Evolutionary conservation across 805 yeast genomes (phyloP), one percentile per base, ranked within the genome.

Genomic region (Ogataea saltuana): DNA sequence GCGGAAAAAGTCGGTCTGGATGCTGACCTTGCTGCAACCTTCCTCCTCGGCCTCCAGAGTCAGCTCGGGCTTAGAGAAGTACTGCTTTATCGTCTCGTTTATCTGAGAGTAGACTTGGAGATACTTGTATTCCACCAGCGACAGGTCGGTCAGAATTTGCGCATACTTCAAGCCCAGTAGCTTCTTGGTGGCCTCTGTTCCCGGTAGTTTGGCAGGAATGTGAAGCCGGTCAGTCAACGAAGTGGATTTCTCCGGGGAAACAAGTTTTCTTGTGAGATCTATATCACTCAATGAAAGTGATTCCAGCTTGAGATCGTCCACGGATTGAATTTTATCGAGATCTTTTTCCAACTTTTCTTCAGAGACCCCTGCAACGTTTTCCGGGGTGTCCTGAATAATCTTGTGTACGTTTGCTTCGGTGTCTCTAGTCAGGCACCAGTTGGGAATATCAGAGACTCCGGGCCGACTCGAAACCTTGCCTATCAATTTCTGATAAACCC

Each of bases 111-210:
- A 54, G 7, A 49, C 38, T 38, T 60, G 55, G 10, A 59, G n/a
- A 26, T 59, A 60, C 33, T 62, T 55, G 44, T 54, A 63, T 39
- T 58, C 58, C 5, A 59, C 45, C 23, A 59, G 39, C 16, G 61
- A 51, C 6, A 58, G 17, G 41, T 63, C 67, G 4, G 58, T 43
- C 6, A 49, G 31, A 7, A 59, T 32, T 36, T 60, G 61, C 3
- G 54, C 35, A 33, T 59, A 60, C 44, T 61, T 60, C 18, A 60
- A 23, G 0, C 54, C 47, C 26, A 60, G 20, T 37, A 58, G 54
- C 16, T 36, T 35, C 4, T 39, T 42, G 15, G 42, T 42, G 39
- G 36, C 11, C 27, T 37, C 30, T 20, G 33, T 34, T 9, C 29
- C 23, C 7, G 41, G 22, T 13, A 41, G 25, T 16, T 35, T 16